Evolutionary conservation across 2,329 filamentous ascomycete species (phyloP), one percentile per base, ranked within the genome.

Genomic region (Nemania abortiva): DNA sequence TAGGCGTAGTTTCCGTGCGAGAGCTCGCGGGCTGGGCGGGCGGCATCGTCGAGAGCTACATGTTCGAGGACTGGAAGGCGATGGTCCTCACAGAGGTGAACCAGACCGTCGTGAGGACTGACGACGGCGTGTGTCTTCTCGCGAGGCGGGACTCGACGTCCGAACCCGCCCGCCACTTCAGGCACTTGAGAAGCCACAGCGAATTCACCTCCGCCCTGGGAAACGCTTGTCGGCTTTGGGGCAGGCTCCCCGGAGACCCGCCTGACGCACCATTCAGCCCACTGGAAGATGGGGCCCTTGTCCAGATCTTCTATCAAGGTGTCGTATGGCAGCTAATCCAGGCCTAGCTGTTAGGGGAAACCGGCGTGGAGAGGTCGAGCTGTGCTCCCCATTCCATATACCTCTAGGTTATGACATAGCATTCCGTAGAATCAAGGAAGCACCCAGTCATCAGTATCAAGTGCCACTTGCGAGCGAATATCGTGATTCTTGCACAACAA

Each of bases 291-390:
- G 31, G 9, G 31, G 31, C 31, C 4, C 53, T 34, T 6, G 18
- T 27, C 1, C 45, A 34, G 24, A 34, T 56, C 15, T 10, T 22
- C 4, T 63, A 55, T 22, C 47, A 22, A 27, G 39, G 27, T 18
- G 37, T 55, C 13, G n/a, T 55, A 34, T 63, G 50, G 60, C 50
- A 63, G 13, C 50, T 63, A 7, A 34, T 13, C 31, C 18, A 22
- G 18, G 57, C 2, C 7, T 5, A 22, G 47, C 15, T 42, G 11
- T 5, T 34, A 34, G 31, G 9, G 31, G 31, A 34, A 9, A 9
- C 31, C 31, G 5, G 9, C 9, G 31, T 34, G 31, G 9, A 34
- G 4, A 34, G 9, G 31, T 34, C 9, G 4, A 34, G 31, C 31
- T 9, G 9, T 34, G 9, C 9, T 34, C 9, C 31, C 31, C 4